These are phyloP conservation scores for Coleophoma cylindrospora DNA, from an alignment of 2,329 filamentous ascomycete genomes.

Conservation along the genomic window DNA sequence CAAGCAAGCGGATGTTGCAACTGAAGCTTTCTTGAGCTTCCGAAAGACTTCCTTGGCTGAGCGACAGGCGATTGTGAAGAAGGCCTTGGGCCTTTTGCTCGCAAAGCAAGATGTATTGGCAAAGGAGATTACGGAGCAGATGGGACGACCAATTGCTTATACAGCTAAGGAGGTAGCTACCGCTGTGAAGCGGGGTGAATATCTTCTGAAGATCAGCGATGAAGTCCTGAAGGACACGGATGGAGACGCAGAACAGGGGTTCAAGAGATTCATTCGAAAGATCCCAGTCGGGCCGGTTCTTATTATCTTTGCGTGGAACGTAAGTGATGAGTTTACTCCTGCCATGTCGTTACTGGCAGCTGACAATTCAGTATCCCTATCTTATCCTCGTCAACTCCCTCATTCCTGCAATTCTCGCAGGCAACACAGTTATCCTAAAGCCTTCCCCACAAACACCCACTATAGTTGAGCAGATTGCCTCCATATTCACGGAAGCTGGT, in stretches of 20 bases:
- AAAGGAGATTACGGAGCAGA: conserved; percentile 84
- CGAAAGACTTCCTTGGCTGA: conserved; percentile 69
- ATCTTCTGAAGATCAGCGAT: conserved; percentile 77
- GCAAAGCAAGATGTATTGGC: conserved; percentile 75
- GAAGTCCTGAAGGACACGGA: conserved; percentile 75
- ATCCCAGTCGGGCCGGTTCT: conserved; percentile 83
- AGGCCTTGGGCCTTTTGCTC: conserved; percentile 66
- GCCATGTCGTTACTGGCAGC: background rate
- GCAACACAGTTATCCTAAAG: conserved; percentile 90
- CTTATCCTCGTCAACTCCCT: conserved; percentile 89
- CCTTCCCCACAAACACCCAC: conserved; percentile 94
- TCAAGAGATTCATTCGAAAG: conserved; percentile 86
- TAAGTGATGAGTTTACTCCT: conserved; percentile 39
- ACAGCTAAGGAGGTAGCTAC: conserved; percentile 79
- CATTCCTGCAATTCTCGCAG: conserved; percentile 83
- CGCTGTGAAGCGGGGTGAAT: conserved; percentile 79
- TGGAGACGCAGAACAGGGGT: conserved; percentile 80
- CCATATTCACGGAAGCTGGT: conserved; percentile 74
- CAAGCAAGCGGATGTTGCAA: conserved; percentile 65
- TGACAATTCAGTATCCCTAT: conserved; percentile 74
- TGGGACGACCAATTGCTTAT: conserved; percentile 90
- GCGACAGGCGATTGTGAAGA: conserved; percentile 75
- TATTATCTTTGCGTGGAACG: conserved; percentile 94
- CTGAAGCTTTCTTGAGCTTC: conserved; percentile 72
- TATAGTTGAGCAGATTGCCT: conserved; percentile 76